phyloP scores from a whole-genome alignment of 352 stramenopile species.

The Phytopythium mirpurense region DNA sequence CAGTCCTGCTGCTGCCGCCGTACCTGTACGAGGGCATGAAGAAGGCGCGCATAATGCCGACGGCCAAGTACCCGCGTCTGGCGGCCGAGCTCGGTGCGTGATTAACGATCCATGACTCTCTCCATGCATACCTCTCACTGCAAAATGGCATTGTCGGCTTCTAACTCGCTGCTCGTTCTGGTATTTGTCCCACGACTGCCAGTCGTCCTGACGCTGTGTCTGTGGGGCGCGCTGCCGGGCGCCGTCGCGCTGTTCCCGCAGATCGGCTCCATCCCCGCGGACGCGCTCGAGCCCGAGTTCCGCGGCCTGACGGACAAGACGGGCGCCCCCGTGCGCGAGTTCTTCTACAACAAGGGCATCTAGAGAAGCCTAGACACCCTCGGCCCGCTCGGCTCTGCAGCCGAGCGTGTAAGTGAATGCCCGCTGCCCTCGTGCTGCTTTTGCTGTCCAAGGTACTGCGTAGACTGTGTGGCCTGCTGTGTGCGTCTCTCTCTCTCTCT shows the following conservation, averaged over 20 bases:
- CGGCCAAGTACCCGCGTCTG: constrained; percentile 62
- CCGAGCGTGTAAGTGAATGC: not conserved
- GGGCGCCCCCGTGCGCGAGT: constrained; percentile 48
- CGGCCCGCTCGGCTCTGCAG: too few species aligned
- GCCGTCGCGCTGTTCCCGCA: constrained; percentile 81
- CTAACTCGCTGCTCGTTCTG: constrained; percentile 1
- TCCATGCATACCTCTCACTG: too few species aligned
- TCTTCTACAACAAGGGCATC: constrained; percentile 85
- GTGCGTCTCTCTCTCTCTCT: too few species aligned
- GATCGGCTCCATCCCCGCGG: constrained; percentile 59
- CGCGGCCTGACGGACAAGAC: constrained; percentile 47
- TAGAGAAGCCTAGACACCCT: too few species aligned
- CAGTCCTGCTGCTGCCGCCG: constrained; percentile 75
- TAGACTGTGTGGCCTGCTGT: too few species aligned
- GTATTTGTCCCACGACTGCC: constrained; percentile 1
- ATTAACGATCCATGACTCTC: too few species aligned
- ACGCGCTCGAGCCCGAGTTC: constrained; percentile 63
- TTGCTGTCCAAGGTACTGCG: too few species aligned
- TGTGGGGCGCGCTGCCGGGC: constrained; percentile 74
- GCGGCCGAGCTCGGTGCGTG: constrained; percentile 69
- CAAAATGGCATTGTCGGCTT: not conserved
- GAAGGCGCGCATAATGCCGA: constrained; percentile 69
- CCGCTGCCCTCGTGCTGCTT: not conserved
- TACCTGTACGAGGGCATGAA: constrained; percentile 80
- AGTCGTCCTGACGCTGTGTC: constrained; percentile 70